phyloP scores from a whole-genome alignment of 768 basidiomycete genomes.

The Mycena filopes region DNA sequence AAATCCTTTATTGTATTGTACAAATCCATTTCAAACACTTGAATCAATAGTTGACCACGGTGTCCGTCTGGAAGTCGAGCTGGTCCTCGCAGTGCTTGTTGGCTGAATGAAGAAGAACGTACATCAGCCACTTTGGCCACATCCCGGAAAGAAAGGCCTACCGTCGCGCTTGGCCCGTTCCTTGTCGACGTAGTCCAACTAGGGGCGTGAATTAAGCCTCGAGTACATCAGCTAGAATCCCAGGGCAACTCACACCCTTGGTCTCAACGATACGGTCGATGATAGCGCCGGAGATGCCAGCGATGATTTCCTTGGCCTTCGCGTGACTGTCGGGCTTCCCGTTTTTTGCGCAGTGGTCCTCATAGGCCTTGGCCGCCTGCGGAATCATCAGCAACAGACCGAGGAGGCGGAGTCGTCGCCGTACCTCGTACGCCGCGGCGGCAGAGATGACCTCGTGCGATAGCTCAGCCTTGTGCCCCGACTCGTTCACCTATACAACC shows the following conservation, averaged over 20 bases:
- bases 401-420: slow-evolving; percentile 10
- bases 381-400: background rate
- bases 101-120: too few species aligned
- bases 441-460: slow-evolving; percentile 75
- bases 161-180: too few species aligned
- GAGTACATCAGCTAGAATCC: too few species aligned
- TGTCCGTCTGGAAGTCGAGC: too few species aligned
- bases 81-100: too few species aligned
- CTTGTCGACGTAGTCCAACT: too few species aligned
- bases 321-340: slow-evolving; percentile 63
- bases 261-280: slow-evolving; percentile 38
- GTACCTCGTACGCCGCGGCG: slow-evolving; percentile 72
- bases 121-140: too few species aligned
- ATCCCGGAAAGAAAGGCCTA: too few species aligned
- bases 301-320: slow-evolving; percentile 67
- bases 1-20: too few species aligned
- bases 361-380: slow-evolving; percentile 72
- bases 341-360: slow-evolving; percentile 59
- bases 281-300: slow-evolving; percentile 63
- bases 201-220: too few species aligned
- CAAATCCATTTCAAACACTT: too few species aligned
- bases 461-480: slow-evolving; percentile 65
- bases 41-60: too few species aligned
- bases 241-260: slow-evolving; percentile 1
- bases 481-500: slow-evolving; percentile 37